Base-by-base conservation (phyloP, 257 asterid species). In the Handroanthus guayacan region DNA sequence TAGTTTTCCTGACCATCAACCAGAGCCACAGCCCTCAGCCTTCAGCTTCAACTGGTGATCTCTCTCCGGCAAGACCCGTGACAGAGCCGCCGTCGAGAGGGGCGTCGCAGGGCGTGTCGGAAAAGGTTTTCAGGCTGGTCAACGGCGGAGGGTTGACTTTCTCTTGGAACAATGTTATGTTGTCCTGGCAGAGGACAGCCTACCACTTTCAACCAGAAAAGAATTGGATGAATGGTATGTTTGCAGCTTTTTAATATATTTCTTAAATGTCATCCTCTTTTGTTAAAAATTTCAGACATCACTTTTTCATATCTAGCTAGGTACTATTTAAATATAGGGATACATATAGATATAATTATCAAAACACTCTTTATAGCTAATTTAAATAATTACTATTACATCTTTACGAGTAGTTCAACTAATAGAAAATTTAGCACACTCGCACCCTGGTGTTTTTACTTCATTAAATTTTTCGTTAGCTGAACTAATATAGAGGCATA, bases 171-270 rank as follows among this genome's bases (percentile, higher is more conserved):
- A 88, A 87, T 78, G 76, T 67, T 57, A 88, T 92, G 93, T 85
- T 92, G 16, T 67, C 90, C 13, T 92, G 96, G 97, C 96, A 92
- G 80, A 83, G 89, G 63, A 90, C 97, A 0, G 62, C 83, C 45
- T 92, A 71, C 82, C 97, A 92, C 72, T 92, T 89, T 67, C 97
- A 92, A 37, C 97, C 96, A 0, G 82, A 86, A 37, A 81, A 84
- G 55, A 88, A 89, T 69, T 92, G 92, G 92, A 89, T 89, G 93
- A 90, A 87, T 62, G 97, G 97, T 92, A 61, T 17, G 36, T 44
- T 9, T 61, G 6, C 6, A 58, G 20, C 67, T 69, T 37, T 69
- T 37, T 10, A 11, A 18, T 10, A 12, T 31, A 12, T 34, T 61
- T 57, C 39, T 57, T 10, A 16, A n/a, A 55, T 18, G 11, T 55